Base-by-base conservation (phyloP, 1,284 basidiomycete genomes). In the Earliella scabrosa region DNA sequence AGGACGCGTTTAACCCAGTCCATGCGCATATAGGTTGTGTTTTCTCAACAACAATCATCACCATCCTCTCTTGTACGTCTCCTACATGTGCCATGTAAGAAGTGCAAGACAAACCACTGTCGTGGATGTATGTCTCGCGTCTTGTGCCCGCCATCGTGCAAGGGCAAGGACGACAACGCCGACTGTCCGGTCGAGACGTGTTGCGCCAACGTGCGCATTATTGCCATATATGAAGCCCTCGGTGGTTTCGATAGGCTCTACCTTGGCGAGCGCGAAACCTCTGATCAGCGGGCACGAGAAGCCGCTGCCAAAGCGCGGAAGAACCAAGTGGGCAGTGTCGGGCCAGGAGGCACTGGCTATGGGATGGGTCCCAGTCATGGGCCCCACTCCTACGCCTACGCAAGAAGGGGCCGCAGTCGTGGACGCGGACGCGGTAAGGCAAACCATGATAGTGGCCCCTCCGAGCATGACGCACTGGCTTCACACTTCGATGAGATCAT, bases 321-420 rank as follows among this genome's bases (percentile, higher is more conserved):
- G 39, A 48, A 49, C 20, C 40, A 43, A 2, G 46, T 51, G 3
- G 55, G 51, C 36, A 67, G 72, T 51, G 78, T 82, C 3, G 81
- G 81, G 8, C 79, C 77, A 21, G 78, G 80, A 10, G 80, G 81
- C 3, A 82, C 80, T n/a, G 81, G 81, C 1, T 82, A 82, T 63
- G 56, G 60, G 16, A 56, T 47, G 45, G 54, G 23, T 20, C 11
- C 16, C 18, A 7, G 21, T 29, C 26, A 18, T 27, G 40, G 23
- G 4, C 11, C 21, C 43, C 31, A 45, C 21, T 16, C 13, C n/a
- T 23, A n/a, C 7, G 20, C 71, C 72, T 11, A 70, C 66, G 11
- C 20, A 8, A 41, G 49, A 40, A 57, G 45, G 2, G 48, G 44
- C 23, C 50, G 52, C 36, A 50, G 49, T 8, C 50, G 58, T 18